Evolutionary conservation across 257 asterid species (phyloP), one percentile per base, ranked within the genome.

Genomic region (Oldenlandia corymbosa): DNA sequence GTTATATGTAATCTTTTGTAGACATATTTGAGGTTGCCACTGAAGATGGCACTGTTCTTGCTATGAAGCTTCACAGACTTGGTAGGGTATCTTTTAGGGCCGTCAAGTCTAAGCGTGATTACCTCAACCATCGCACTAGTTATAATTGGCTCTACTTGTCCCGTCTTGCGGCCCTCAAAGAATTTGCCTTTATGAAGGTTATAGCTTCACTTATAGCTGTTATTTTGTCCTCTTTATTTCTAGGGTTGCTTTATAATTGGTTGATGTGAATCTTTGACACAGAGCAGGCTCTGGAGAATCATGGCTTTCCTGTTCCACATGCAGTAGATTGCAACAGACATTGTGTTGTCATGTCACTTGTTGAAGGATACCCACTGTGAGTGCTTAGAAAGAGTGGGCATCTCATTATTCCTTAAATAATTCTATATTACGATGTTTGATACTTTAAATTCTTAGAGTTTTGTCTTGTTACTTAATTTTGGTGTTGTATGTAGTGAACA

Each of bases 181-280:
- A 93, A 76, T 93, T 78, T 74, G 94, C 99, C 67, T 93, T 93
- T 76, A 93, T 93, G 99, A 93, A 90, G 99, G 97, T 90, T 53
- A 70, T 60, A 5, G 20, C 5, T 62, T 49, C 3, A 46, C 30
- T 27, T 32, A 41, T 66, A 49, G 53, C 47, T 43, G 18, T 21
- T 65, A 34, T 28, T 37, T 65, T n/a, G 37, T 24, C 24, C 41
- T 26, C 46, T 3, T 30, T n/a, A 41, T 48, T 58, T 36, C 10
- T 17, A 1, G 20, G n/a, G 32, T 9, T 37, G 8, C 21, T 59
- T 5, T 28, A 5, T 42, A 28, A n/a, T 34, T 48, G 39, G 59
- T 67, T 11, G 20, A 57, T 39, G 42, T 63, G 43, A 53, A 36
- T 66, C n/a, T 75, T 41, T 69, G 63, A 17, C 17, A 17, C 17